Evolutionary conservation across 164 flowering plant genomes (phyloP), one percentile per base, ranked within the genome.

Genomic region (Tinospora cordifolia): DNA sequence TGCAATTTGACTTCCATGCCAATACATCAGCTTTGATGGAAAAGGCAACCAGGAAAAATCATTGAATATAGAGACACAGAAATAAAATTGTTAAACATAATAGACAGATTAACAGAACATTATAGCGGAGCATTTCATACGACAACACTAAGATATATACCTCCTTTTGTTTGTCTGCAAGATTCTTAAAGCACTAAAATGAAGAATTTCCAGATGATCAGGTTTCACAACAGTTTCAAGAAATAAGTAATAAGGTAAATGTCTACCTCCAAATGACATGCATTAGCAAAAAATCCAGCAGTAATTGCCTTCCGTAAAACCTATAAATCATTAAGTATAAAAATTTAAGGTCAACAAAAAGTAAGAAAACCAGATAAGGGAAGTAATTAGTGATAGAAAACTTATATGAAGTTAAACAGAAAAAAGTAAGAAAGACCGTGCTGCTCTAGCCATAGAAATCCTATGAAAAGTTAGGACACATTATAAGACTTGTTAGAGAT

Each of bases 281-380:
- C 98, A 84, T 95, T 87, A 60, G 99, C 88, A 70, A 92, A 92
- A 84, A 88, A 92, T n/a, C 99, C 99, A 72, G 97, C 84, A 71
- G 90, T 84, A 24, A 95, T 79, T 71, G 98, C 98, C 83, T 90
- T 92, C 72, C 93, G 78, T 26, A 95, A 78, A 10, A 76, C 85
- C 98, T 93, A 88, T 70, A 82, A 65, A 39, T 65, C 10, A 65
- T 13, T 39, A 24, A 39, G 17, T 34, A 36, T 15, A 63, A 3
- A 63, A 63, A 60, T 60, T 34, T 34, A 63, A 30, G 7, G 41
- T 19, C 66, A 30, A 63, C 21, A 30, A 30, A 19, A 19, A 34
- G n/a, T 6, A 24, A 63, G 5, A 49, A 40, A 17, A 30, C 21
- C 41, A 14, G 7, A 65, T 65, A 12, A 65, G 6, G 34, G 21